Percentiles rank a stretch among this genome's conserved stretches.
Evolutionary conservation across 2,329 filamentous ascomycete genomes (phyloP).

Genomic region (Clarireedia paspali): DNA sequence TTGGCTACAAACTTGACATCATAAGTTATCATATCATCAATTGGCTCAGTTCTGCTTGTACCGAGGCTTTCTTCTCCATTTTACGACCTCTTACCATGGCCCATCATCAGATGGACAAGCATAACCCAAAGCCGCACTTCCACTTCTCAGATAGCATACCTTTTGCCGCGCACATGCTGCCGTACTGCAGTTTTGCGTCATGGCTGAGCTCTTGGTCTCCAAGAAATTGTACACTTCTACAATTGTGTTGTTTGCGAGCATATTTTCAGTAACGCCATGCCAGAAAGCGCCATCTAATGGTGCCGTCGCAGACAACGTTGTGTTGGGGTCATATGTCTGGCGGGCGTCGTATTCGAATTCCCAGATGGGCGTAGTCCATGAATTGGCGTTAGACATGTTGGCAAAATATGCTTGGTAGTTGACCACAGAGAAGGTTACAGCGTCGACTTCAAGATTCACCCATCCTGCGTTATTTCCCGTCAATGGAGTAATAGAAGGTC

Average conservation of each 20-base stretch:
- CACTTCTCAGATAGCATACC: conserved; percentile 26
- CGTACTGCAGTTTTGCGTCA: conserved; percentile 16
- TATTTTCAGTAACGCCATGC: conserved; percentile 25
- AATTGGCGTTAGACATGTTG: conserved; percentile 17
- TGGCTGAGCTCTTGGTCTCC: conserved; percentile 21
- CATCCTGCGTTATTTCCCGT: conserved; percentile 27
- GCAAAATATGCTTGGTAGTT: conserved; percentile 27
- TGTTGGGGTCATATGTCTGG: conserved; percentile 17
- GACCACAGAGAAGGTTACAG: conserved; percentile 24
- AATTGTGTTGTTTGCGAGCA: conserved; percentile 20
- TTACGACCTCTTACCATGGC: background rate
- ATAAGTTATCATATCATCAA: no score
- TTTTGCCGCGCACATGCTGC: conserved; percentile 21
- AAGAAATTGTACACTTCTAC: conserved; percentile 24
- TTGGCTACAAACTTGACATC: no score
- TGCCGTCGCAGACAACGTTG: conserved; percentile 16
- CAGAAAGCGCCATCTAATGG: conserved; percentile 27
- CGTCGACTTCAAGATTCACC: conserved; percentile 22
- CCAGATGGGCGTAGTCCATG: conserved; percentile 26
- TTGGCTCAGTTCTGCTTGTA: no score
- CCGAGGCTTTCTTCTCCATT: no score
- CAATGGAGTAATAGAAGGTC: conserved; percentile 25
- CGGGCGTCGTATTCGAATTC: conserved; percentile 26
- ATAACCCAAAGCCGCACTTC: conserved; percentile 21
- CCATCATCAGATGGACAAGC: conserved; percentile 5